phyloP scores from a whole-genome alignment of 139 green algal species.

The Micractinium sp. region DNA sequence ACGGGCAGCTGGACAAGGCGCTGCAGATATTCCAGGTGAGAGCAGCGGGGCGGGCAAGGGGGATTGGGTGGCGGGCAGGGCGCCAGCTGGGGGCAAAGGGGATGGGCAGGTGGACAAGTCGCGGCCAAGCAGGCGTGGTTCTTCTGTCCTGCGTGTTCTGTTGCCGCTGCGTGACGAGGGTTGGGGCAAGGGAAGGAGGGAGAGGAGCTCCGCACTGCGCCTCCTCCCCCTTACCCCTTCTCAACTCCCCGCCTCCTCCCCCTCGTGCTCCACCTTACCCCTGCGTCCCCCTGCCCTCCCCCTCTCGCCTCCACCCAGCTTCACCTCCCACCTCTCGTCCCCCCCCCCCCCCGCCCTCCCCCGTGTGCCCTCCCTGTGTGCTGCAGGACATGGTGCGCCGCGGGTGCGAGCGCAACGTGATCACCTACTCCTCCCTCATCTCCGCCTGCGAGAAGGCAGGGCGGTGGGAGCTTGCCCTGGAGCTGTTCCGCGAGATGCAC shows the following conservation, averaged over 20 bases:
- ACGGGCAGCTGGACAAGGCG: slow-evolving; percentile 69
- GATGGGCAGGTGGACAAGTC: too few relatives aligned
- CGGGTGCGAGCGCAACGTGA: slow-evolving; percentile 68
- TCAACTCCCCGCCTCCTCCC: too few relatives aligned
- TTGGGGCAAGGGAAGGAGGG: too few relatives aligned
- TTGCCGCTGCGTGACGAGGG: too few relatives aligned
- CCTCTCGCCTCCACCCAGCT: neutral
- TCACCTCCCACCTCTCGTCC: neutral
- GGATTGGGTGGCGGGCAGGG: too few relatives aligned
- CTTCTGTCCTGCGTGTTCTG: too few relatives aligned
- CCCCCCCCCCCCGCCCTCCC: neutral
- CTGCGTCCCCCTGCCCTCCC: neutral
- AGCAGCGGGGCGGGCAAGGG: neutral
- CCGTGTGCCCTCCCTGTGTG: neutral
- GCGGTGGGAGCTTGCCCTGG: slow-evolving; percentile 81
- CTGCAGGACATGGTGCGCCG: slow-evolving; percentile 56
- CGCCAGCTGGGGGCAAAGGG: neutral
- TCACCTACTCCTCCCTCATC: slow-evolving; percentile 76
- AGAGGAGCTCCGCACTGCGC: too few relatives aligned
- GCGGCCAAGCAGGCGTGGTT: neutral
- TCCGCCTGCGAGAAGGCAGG: slow-evolving; percentile 70
- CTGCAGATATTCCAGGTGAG: slow-evolving; percentile 71
- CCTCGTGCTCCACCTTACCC: too few relatives aligned
- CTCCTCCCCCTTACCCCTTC: too few relatives aligned
- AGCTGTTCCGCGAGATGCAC: slow-evolving; percentile 88